Evolutionary conservation across 1,139 yeast species (phyloP).

Genomic region (Saccharomyces hybrid): DNA sequence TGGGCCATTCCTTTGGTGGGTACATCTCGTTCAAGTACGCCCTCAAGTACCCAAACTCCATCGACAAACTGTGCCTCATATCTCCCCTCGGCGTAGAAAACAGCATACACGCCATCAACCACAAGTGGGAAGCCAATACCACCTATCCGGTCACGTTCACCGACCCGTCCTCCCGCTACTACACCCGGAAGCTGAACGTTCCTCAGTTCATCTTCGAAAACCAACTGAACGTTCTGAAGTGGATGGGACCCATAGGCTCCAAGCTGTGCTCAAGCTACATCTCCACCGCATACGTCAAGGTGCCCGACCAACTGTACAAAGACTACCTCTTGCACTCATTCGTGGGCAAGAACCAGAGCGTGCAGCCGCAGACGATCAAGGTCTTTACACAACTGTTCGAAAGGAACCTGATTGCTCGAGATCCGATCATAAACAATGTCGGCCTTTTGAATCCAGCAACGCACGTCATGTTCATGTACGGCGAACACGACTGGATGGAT

Average conservation of each 20-base stretch:
- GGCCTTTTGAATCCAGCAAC: slow-evolving; percentile 38
- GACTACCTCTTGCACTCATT: slow-evolving; percentile 21
- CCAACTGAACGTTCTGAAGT: slow-evolving; percentile 42
- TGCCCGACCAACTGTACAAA: slow-evolving; percentile 27
- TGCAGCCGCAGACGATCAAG: slow-evolving; percentile 32
- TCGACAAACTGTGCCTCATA: slow-evolving; percentile 61
- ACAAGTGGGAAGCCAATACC: slow-evolving; percentile 26
- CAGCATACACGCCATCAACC: slow-evolving; percentile 53
- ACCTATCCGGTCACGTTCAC: slow-evolving; percentile 12
- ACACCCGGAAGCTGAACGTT: slow-evolving; percentile 21
- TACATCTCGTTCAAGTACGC: slow-evolving; percentile 77
- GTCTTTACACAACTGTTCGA: slow-evolving; percentile 47
- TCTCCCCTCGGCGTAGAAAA: slow-evolving; percentile 91
- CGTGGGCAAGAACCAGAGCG: slow-evolving; percentile 19
- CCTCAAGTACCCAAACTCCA: slow-evolving; percentile 57
- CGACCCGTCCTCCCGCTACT: slow-evolving; percentile 24
- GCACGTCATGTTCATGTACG: slow-evolving; percentile 53
- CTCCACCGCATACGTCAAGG: slow-evolving; percentile 53
- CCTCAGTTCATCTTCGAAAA: slow-evolving; percentile 26
- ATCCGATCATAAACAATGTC: slow-evolving; percentile 66
- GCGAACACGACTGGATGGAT: slow-evolving; percentile 85
- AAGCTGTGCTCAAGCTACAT: slow-evolving; percentile 46
- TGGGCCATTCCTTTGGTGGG: slow-evolving; percentile 95
- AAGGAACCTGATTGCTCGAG: slow-evolving; percentile 48
- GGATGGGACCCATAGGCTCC: slow-evolving; percentile 53